Evolutionary conservation across 495 filamentous ascomycete species (phyloP).

Genomic region (Hyaloscypha finlandica): DNA sequence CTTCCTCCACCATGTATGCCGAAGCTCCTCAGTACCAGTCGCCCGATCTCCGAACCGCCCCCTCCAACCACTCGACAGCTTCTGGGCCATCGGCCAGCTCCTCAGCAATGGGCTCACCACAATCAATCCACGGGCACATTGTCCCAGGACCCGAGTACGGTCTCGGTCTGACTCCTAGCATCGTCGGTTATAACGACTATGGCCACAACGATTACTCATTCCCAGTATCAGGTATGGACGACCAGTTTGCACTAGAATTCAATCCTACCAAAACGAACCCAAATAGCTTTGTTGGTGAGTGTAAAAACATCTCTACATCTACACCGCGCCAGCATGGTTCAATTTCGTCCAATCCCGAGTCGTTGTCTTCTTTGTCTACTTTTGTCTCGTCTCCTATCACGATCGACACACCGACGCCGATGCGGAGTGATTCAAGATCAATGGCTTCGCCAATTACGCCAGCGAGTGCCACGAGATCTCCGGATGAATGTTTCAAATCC

Average conservation of each 20-base stretch:
- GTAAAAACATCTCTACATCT: constrained; percentile 38
- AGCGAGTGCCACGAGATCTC: constrained; percentile 32
- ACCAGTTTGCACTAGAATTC: constrained; percentile 46
- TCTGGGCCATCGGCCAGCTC: constrained; percentile 78
- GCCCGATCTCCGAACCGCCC: constrained; percentile 49
- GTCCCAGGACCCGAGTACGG: constrained; percentile 63
- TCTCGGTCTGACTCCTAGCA: constrained; percentile 65
- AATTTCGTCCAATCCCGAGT: constrained; percentile 29
- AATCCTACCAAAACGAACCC: constrained; percentile 46
- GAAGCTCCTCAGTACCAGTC: constrained; percentile 31
- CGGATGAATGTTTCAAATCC: constrained; percentile 49
- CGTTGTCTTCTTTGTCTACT: constrained; percentile 39
- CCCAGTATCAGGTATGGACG: constrained; percentile 53
- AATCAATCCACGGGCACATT: constrained; percentile 59
- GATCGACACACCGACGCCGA: constrained; percentile 36
- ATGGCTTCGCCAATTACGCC: constrained; percentile 39
- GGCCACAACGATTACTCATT: constrained; percentile 39
- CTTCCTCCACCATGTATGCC: constrained; percentile 26
- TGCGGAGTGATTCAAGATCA: constrained; percentile 22
- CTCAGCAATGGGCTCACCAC: constrained; percentile 81
- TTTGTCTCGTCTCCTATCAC: constrained; percentile 35
- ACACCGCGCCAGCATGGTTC: constrained; percentile 33
- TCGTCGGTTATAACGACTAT: constrained; percentile 62
- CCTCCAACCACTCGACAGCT: constrained; percentile 68
- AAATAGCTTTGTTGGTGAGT: constrained; percentile 79